Base-by-base conservation (phyloP, 1,139 yeast species). In the Pichia sp. region DNA sequence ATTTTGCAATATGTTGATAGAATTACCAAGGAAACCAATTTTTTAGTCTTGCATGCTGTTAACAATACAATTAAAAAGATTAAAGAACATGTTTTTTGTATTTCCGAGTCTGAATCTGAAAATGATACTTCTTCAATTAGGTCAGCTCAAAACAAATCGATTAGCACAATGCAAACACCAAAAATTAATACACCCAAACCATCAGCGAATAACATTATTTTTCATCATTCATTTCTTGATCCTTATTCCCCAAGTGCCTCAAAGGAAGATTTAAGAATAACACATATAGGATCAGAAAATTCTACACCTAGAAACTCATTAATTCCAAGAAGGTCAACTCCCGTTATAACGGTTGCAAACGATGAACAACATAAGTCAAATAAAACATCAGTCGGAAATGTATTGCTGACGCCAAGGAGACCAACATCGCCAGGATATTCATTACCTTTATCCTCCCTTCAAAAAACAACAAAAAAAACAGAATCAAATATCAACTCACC, bases 1-100 rank as follows among this genome's bases (percentile, higher is more conserved):
- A 78, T 90, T 4, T 68, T 87, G 47, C 80, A 83, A 48, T 89
- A 85, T 58, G 79, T 87, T n/a, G 84, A 84, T 51, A 81, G 81
- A 55, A 78, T 92, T 39, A 85, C 87, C 50, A 76, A 74, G 39
- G 97, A 92, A 61, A 87, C 90, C 8, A 96, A 90, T 58, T 71
- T 65, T 22, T 69, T 81, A 57, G 95, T 90, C 3, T 66, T 86
- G 34, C 66, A 70, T 37, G 72, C 86, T 0, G 87, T 92, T 4
- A 70, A 75, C 24, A 79, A 78, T 36, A 82, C 95, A 0, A 75
- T 87, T 11, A 64, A 66, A 26, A 74, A 65, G 57, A 78, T 75
- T 9, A 66, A 68, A 41, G 76, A 71, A 32, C 75, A 70, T 51
- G 65, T 71, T 0, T 56, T 46, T 28, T 43, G 51, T 16, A 35